Conservation (phyloP, 176 grass and related monocot genomes). For the Hsuehochloa calcarea region DNA sequence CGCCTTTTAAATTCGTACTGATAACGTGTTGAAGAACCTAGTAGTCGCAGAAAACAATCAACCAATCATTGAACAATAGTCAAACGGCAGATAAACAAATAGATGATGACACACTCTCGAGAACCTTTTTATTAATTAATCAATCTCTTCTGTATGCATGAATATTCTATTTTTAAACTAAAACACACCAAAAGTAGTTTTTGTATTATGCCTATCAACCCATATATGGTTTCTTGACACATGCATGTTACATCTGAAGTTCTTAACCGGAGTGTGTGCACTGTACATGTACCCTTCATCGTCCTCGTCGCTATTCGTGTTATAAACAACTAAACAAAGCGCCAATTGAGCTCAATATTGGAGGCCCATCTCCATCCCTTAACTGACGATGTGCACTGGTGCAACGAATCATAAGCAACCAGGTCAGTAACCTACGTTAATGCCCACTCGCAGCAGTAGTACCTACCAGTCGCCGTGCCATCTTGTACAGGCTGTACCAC, state of each 20-base stretch:
- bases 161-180: too few relatives aligned
- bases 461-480: neutral
- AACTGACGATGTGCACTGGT: neutral
- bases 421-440: neutral
- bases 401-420: neutral
- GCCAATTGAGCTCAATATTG: neutral
- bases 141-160: too few relatives aligned
- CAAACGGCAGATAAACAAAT: too few relatives aligned
- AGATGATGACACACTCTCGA: too few relatives aligned
- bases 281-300: neutral
- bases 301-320: neutral
- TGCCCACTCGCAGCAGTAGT: neutral
- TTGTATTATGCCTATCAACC: too few relatives aligned
- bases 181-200: too few relatives aligned
- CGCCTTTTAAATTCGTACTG: too few relatives aligned
- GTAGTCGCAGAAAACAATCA: too few relatives aligned
- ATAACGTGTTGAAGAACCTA: too few relatives aligned
- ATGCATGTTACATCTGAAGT: neutral
- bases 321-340: neutral
- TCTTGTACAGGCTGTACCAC: constrained; percentile 11
- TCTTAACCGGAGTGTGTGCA: neutral
- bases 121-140: too few relatives aligned
- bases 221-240: too few relatives aligned
- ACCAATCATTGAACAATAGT: too few relatives aligned
- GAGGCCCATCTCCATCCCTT: neutral